Percentiles rank a stretch among this genome's conserved stretches.
These are phyloP conservation scores for Bauhinia variegata DNA, from an alignment of 306 rosid genomes.

Conservation along the genomic window DNA sequence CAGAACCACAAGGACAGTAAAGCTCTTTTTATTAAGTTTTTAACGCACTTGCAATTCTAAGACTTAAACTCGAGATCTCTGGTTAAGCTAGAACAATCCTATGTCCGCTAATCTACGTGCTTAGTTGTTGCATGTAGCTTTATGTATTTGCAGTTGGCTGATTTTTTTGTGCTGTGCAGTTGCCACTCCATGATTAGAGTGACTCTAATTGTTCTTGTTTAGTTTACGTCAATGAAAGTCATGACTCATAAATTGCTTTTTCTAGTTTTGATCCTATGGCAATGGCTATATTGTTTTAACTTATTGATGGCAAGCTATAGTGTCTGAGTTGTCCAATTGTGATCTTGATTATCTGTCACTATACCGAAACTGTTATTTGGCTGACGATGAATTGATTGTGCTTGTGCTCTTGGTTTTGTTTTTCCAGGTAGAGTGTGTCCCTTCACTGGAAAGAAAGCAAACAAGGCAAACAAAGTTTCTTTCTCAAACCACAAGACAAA, in stretches of 20 bases:
- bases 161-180: background rate
- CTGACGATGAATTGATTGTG: conserved; percentile 1
- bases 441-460: conserved; percentile 88
- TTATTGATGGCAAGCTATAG: conserved; percentile 1
- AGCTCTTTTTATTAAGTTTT: too few species aligned
- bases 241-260: background rate
- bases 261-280: background rate
- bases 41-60: too few species aligned
- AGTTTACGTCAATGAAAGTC: background rate
- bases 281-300: background rate
- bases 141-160: background rate
- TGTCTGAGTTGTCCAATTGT: conserved; percentile 3
- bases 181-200: background rate
- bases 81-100: too few species aligned
- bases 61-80: too few species aligned
- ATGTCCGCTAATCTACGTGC: too few species aligned
- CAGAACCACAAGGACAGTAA: too few species aligned
- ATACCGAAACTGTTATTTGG: background rate
- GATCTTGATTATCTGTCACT: background rate
- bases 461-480: conserved; percentile 81
- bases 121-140: too few species aligned
- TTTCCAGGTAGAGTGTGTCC: conserved; percentile 81
- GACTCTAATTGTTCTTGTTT: background rate
- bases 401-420: conserved; percentile 7
- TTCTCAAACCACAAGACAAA: conserved; percentile 90